These are phyloP conservation scores for Anisodus tanguticus DNA, from an alignment of 257 asterid genomes.

Conservation along the genomic window DNA sequence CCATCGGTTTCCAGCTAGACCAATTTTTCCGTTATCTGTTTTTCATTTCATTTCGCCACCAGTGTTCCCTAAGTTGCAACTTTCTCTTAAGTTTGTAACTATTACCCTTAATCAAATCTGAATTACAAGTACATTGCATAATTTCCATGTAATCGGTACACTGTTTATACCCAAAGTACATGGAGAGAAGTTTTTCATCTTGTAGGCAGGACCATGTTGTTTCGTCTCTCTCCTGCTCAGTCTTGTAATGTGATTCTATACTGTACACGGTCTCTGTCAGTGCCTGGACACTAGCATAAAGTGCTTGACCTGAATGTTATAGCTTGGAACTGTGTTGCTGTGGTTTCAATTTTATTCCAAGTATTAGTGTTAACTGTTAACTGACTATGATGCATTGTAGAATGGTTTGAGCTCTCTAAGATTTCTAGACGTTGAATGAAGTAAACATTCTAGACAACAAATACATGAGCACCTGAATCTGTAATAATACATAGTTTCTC, in stretches of 20 bases:
- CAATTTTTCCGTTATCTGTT: not conserved
- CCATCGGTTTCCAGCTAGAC: not conserved
- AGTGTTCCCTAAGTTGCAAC: not conserved
- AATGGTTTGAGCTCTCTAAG: not conserved
- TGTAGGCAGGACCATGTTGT: not conserved
- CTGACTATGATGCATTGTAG: not conserved
- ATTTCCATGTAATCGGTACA: not conserved
- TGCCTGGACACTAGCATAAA: not conserved
- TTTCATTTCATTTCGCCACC: not conserved
- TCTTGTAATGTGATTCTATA: slow-evolving; percentile 11
- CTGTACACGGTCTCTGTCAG: not conserved
- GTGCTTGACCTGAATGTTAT: not conserved
- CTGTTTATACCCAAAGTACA: not conserved
- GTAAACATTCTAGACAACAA: not conserved
- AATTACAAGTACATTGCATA: not conserved
- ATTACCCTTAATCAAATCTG: not conserved
- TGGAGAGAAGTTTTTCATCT: not conserved
- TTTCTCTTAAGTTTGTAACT: not conserved
- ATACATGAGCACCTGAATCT: slow-evolving; percentile 2
- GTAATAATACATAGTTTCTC: slow-evolving; percentile 1
- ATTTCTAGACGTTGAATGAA: not conserved
- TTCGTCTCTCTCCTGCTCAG: not conserved
- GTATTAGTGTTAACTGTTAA: not conserved
- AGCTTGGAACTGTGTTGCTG: not conserved
- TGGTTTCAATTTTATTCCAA: not conserved